Evolutionary conservation across 2,329 filamentous ascomycete species (phyloP).

Genomic region (Fusarium sp.): DNA sequence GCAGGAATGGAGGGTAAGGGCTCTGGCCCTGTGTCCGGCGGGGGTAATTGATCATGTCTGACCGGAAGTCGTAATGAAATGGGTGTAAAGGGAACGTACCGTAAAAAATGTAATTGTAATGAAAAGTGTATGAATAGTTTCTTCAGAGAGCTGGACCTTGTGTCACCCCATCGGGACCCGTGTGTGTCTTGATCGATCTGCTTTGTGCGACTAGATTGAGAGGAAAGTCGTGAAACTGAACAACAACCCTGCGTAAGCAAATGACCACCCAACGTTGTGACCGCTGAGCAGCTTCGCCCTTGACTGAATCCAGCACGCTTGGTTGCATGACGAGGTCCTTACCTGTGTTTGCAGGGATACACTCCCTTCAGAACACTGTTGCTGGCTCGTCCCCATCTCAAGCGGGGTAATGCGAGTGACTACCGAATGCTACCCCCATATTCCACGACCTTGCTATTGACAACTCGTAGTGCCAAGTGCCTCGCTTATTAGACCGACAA

Average conservation of each 20-base stretch:
- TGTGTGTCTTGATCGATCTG: background rate
- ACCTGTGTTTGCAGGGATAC: background rate
- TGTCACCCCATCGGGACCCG: background rate
- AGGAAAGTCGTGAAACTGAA: background rate
- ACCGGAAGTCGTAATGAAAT: background rate
- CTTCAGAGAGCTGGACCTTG: background rate
- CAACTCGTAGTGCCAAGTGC: background rate
- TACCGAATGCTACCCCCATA: background rate
- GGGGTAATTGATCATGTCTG: slow-evolving; percentile 22
- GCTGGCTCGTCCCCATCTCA: background rate
- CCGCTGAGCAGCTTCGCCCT: background rate
- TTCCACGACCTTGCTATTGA: background rate
- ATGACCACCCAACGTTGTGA: background rate
- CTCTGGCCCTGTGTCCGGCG: slow-evolving; percentile 14
- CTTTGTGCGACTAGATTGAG: background rate
- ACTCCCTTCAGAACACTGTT: background rate
- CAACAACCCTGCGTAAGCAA: background rate
- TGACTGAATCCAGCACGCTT: background rate
- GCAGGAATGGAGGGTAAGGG: slow-evolving; percentile 24
- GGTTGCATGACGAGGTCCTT: background rate
- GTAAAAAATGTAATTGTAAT: background rate
- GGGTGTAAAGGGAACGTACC: background rate
- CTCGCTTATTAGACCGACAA: background rate
- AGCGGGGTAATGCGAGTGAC: background rate
- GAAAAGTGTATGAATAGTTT: background rate